Base-by-base conservation (phyloP, 176 grass and related monocot genomes). In the Oryza coarctata region DNA sequence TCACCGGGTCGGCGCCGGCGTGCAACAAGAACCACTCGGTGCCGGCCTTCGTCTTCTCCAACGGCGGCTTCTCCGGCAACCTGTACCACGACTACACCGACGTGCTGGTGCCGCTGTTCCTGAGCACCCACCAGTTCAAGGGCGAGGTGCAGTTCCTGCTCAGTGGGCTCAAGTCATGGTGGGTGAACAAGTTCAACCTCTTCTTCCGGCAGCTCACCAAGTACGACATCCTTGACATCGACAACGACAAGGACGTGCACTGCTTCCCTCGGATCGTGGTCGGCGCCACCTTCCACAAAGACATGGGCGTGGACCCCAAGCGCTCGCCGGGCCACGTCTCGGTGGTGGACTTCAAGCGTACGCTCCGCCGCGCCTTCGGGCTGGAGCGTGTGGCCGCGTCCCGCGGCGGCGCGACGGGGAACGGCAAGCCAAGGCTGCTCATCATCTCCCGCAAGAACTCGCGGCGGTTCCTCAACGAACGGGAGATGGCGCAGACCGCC, bases 61-160 rank as follows among this genome's bases (percentile, higher is more conserved):
- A 88, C 82, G 68, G 88, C 6, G 94, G 94, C 2, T 97, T 92
- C 90, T 94, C 94, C 14, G 92, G 92, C 23, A 97, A 97, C 77
- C 82, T 97, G 25, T 97, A 94, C 90, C 94, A 97, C 81, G 92
- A 94, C 84, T 97, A 94, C 81, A 97, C 94, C 6, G 94, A 97
- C 72, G 94, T 94, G 75, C 68, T 97, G 39, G 86, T 97, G 31
- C 94, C 94, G 7, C 73, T 97, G 1, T 97, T 97, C 92, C 85
- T 97, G 65, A 94, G 90, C 90, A 91, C 92, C 10, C 83, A 77
- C 88, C 81, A 58, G 27, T 97, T 94, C 87, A 85, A 85, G 1
- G 81, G 90, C 14, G 75, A 90, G 34, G 92, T 97, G 18, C 79
- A 84, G 78, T 92, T 97, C 75, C 70, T 94, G 32, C 86, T 97